Percentiles rank a stretch among this genome's conserved stretches.
Evolutionary conservation across 352 stramenopile genomes (phyloP).

Genomic region (Phytopythium delawarense): DNA sequence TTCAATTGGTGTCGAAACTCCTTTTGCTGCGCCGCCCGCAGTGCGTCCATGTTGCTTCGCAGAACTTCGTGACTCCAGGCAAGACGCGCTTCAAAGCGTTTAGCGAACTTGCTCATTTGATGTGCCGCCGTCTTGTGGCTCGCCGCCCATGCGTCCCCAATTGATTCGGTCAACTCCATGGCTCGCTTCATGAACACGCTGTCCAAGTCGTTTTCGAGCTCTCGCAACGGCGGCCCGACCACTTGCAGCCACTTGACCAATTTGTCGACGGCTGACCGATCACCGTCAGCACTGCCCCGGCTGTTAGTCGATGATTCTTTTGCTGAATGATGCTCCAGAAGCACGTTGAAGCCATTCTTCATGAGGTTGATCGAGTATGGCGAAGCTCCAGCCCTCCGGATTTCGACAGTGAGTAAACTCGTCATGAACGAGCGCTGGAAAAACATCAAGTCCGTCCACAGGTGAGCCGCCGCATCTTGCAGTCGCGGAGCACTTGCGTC

Average conservation of each 20-base stretch:
- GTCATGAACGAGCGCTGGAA: conserved; percentile 49
- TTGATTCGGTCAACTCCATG: conserved; percentile 45
- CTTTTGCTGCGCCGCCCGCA: conserved; percentile 35
- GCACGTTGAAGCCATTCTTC: conserved; percentile 71
- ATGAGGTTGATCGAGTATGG: conserved; percentile 74
- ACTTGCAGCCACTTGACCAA: conserved; percentile 67
- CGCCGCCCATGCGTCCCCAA: conserved; percentile 44
- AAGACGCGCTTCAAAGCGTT: conserved; percentile 31
- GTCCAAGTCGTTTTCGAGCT: conserved; percentile 61
- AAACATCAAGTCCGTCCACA: conserved; percentile 70
- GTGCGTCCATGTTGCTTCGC: conserved; percentile 26
- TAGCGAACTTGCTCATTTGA: conserved; percentile 33
- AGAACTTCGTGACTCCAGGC: conserved; percentile 43
- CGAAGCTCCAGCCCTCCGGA: conserved; percentile 37
- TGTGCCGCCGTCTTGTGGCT: conserved; percentile 38
- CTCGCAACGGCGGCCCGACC: conserved; percentile 58
- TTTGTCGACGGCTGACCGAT: conserved; percentile 27
- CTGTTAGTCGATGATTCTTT: background rate
- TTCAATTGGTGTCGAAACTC: conserved; percentile 60
- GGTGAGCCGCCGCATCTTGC: conserved; percentile 42
- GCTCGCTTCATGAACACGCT: conserved; percentile 51
- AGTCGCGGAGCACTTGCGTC: conserved; percentile 26
- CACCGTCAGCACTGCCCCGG: conserved; percentile 3
- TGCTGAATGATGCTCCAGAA: conserved; percentile 32
- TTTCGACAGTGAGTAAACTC: conserved; percentile 61